phyloP scores from a whole-genome alignment of 495 filamentous ascomycete genomes.

The Hypoxylon cercidicola region DNA sequence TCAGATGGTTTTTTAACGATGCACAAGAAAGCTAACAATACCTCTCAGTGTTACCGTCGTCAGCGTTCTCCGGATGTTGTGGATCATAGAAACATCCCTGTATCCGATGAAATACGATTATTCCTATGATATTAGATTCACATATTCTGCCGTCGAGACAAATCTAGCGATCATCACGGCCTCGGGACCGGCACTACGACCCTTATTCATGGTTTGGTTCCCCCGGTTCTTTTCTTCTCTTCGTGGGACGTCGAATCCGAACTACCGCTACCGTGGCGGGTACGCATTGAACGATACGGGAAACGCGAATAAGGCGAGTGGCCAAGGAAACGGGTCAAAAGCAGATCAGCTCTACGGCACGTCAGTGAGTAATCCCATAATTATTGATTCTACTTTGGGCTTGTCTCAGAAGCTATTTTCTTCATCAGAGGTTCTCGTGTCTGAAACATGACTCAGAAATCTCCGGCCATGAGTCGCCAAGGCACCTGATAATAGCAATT shows the following conservation, averaged over 20 bases:
- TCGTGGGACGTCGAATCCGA: conserved; percentile 30
- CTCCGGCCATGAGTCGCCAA: not conserved
- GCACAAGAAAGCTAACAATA: not conserved
- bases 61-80: conserved; percentile 53
- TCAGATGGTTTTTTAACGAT: not conserved
- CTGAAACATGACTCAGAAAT: not conserved
- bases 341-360: conserved; percentile 27
- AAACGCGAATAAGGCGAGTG: conserved; percentile 34
- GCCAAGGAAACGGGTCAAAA: conserved; percentile 19
- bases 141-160: conserved; percentile 63
- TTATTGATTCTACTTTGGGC: not conserved
- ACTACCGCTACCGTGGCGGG: conserved; percentile 32
- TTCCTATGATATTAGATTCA: conserved; percentile 57
- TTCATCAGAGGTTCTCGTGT: not conserved
- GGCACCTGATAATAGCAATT: conserved; percentile 13
- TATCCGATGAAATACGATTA: conserved; percentile 40
- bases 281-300: conserved; percentile 28
- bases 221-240: conserved; percentile 46
- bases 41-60: conserved; percentile 63
- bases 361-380: conserved; percentile 3
- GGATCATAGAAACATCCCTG: conserved; percentile 39
- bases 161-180: conserved; percentile 66
- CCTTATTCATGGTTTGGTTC: conserved; percentile 57
- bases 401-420: not conserved
- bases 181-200: conserved; percentile 56